A percentile compares a stretch with the other conserved stretches of the same genome.
Conservation (phyloP, 1,284 basidiomycete species). For the Athelia psychrophila region DNA sequence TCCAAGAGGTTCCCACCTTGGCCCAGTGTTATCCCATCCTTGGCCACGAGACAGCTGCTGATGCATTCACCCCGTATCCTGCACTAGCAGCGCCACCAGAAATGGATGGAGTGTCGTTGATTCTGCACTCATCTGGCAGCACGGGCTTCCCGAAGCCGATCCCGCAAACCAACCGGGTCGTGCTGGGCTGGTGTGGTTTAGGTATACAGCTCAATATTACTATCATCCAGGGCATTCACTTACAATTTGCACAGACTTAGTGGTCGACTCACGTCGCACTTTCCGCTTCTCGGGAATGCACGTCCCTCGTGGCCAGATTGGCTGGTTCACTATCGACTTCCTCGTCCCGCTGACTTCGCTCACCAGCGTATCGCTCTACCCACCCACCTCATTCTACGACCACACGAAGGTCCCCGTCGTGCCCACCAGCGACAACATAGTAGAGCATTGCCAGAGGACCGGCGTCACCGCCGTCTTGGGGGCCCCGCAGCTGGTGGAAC, state of each 20-base stretch:
- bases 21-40: slow-evolving; percentile 29
- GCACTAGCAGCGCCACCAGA: slow-evolving; percentile 4
- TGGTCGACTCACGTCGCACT: slow-evolving; percentile 19
- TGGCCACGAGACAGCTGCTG: slow-evolving; percentile 14
- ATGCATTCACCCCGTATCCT: slow-evolving; percentile 23
- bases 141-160: too few species aligned
- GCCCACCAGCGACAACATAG: too few species aligned
- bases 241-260: slow-evolving; percentile 22
- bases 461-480: slow-evolving; percentile 5
- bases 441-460: slow-evolving; percentile 9
- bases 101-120: slow-evolving; percentile 8
- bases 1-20: too few species aligned
- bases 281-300: slow-evolving; percentile 5
- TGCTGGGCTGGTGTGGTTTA: neutral
- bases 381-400: slow-evolving; percentile 14
- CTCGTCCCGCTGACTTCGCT: slow-evolving; percentile 12
- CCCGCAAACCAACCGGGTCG: slow-evolving; percentile 9
- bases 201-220: too few species aligned
- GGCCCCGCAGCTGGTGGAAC: slow-evolving; percentile 18
- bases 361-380: slow-evolving; percentile 10
- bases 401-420: too few species aligned
- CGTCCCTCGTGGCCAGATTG: slow-evolving; percentile 16
- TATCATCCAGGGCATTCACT: too few species aligned
- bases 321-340: slow-evolving; percentile 14
- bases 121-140: slow-evolving; percentile 23